Conservation (phyloP, 306 rosid genomes). For the Chamaecrista fasciculata region DNA sequence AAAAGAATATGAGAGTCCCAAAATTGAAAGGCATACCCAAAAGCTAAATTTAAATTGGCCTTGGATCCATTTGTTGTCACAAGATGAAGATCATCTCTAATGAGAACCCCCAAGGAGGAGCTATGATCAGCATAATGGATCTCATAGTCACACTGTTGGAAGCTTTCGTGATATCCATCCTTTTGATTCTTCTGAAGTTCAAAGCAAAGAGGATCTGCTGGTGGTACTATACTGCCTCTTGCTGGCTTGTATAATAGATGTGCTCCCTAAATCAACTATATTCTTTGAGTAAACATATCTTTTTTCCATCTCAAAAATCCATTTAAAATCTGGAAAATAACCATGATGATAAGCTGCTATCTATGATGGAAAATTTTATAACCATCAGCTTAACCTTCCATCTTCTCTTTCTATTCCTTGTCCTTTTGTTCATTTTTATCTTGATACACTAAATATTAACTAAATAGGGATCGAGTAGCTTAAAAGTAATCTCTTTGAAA, state of each 20-base stretch:
- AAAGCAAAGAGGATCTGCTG: conserved; percentile 52
- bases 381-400: not conserved
- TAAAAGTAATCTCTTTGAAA: not conserved
- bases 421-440: not conserved
- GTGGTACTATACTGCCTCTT: conserved; percentile 45
- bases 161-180: conserved; percentile 38
- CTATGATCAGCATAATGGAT: conserved; percentile 78
- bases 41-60: conserved; percentile 52
- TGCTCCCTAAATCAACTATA: conserved; percentile 62
- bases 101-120: conserved; percentile 80
- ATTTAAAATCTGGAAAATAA: conserved; percentile 7
- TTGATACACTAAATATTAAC: not conserved
- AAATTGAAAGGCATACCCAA: conserved; percentile 50
- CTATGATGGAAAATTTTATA: conserved; percentile 7
- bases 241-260: conserved; percentile 66
- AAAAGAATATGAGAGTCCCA: not conserved
- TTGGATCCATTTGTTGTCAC: conserved; percentile 54
- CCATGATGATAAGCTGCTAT: not conserved
- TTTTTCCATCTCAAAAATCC: conserved; percentile 12
- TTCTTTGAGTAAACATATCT: conserved; percentile 27
- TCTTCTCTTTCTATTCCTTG: not conserved
- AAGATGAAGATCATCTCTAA: conserved; percentile 61
- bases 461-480: not conserved
- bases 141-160: conserved; percentile 81
- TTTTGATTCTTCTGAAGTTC: conserved; percentile 56